Conservation (phyloP, 768 basidiomycete genomes). For the Cystobasidium onofrii region DNA sequence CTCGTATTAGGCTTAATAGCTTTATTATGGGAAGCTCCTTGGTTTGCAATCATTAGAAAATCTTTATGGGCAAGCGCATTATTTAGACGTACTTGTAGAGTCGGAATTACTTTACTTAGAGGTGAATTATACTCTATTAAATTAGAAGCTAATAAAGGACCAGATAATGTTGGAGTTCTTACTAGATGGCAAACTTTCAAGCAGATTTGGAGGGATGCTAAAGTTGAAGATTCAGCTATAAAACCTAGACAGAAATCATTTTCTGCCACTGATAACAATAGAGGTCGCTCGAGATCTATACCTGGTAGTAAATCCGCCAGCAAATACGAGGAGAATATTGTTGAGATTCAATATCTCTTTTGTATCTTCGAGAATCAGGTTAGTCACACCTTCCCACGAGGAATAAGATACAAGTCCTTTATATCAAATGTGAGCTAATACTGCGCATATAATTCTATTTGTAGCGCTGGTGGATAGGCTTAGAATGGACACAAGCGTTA, state of each 20-base stretch:
- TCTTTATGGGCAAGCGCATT: slow-evolving; percentile 33
- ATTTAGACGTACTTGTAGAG: slow-evolving; percentile 29
- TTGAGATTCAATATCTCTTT: slow-evolving; percentile 50
- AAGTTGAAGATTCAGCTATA: neutral
- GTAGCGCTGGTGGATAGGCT: slow-evolving; percentile 48
- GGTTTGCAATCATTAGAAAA: slow-evolving; percentile 31
- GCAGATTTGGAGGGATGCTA: neutral
- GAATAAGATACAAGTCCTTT: neutral
- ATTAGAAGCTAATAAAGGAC: neutral
- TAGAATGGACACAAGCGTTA: slow-evolving; percentile 50
- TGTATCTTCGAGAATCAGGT: slow-evolving; percentile 43
- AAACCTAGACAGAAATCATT: neutral
- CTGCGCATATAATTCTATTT: neutral
- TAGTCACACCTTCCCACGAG: neutral
- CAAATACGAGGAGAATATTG: slow-evolving; percentile 49
- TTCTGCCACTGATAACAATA: neutral
- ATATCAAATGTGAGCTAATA: neutral
- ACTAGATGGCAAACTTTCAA: neutral
- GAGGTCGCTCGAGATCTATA: neutral
- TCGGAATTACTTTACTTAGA: slow-evolving; percentile 28
- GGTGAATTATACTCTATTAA: neutral
- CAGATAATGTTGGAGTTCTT: neutral
- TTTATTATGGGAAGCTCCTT: slow-evolving; percentile 40
- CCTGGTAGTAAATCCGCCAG: neutral
- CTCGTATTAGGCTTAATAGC: slow-evolving; percentile 36